Evolutionary conservation across 2,329 filamentous ascomycete species (phyloP).

Genomic region (Coniochaeta sp.): DNA sequence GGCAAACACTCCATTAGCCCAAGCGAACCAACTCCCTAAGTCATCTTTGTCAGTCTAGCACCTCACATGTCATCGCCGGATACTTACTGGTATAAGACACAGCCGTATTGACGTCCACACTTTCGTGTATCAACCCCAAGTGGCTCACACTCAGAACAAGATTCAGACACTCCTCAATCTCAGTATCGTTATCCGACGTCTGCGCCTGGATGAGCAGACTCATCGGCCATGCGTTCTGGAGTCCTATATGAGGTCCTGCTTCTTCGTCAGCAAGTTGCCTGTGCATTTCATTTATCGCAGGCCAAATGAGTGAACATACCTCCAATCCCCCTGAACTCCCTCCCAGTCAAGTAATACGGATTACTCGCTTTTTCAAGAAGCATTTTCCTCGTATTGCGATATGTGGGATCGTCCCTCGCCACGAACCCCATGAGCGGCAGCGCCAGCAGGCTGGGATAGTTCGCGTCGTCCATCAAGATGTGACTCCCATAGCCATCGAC

Average conservation of each 20-base stretch:
- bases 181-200: constrained; percentile 74
- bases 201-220: constrained; percentile 84
- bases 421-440: constrained; percentile 75
- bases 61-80: not conserved
- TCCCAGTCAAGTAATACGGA: constrained; percentile 78
- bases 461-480: constrained; percentile 85
- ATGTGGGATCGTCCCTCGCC: constrained; percentile 55
- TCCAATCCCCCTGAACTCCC: constrained; percentile 78
- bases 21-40: constrained; percentile 82
- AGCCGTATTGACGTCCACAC: constrained; percentile 67
- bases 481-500: constrained; percentile 79
- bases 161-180: constrained; percentile 68
- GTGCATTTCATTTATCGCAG: too few relatives aligned
- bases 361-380: constrained; percentile 70
- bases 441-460: constrained; percentile 73
- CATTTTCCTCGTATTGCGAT: constrained; percentile 78
- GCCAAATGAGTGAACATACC: too few relatives aligned
- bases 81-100: constrained; percentile 63
- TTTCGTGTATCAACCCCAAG: constrained; percentile 85
- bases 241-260: constrained; percentile 61
- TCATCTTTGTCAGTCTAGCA: constrained; percentile 6
- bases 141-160: constrained; percentile 68
- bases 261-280: constrained; percentile 4
- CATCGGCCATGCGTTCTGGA: constrained; percentile 96
- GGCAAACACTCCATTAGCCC: constrained; percentile 93